Evolutionary conservation across 1,284 basidiomycete species (phyloP), one percentile per base, ranked within the genome.

Genomic region (Ustilago esculenta): DNA sequence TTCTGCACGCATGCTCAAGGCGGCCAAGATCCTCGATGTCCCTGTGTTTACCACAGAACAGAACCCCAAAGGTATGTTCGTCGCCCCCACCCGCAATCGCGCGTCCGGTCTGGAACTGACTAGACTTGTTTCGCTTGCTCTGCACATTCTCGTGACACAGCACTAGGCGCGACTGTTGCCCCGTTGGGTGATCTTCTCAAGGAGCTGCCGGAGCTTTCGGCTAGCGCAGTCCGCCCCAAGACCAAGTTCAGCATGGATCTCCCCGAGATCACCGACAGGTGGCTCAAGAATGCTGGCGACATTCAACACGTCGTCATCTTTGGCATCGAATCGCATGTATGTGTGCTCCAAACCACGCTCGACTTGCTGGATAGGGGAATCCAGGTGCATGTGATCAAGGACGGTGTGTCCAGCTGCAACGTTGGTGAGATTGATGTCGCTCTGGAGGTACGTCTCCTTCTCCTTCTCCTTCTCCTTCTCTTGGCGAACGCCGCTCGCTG

Each of bases 281-380:
- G 87, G 12, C 84, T 94, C 53, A 76, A 83, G 25, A 47, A 57
- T 12, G 66, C 67, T 10, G 67, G 67, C 20, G 78, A 84, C 21
- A 82, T 89, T 58, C 85, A 86, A 48, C 86, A 86, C 17, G 85
- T 92, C 43, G 87, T 94, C 23, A 83, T 96, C 5, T 88, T 92
- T 73, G 93, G 93, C 25, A 93, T 94, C 57, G 77, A 91, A 90
- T 87, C 90, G 2, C 94, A 96, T 75, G 88, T 97, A 57, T 97
- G 94, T 77, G 88, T 96, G 9, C 85, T 92, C 4, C 92, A 94
- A 83, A 90, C 91, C 0, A 85, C 89, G 0, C 84, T 92, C 8
- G 88, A 90, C 54, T 84, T 92, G 20, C 82, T 90, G 5, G 70
- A 69, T 17, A 82, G 70, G 42, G 86, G 84, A 11, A 87, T 85